These are phyloP conservation scores for Xylaria sp. DNA, from an alignment of 2,329 filamentous ascomycete genomes.

Conservation along the genomic window DNA sequence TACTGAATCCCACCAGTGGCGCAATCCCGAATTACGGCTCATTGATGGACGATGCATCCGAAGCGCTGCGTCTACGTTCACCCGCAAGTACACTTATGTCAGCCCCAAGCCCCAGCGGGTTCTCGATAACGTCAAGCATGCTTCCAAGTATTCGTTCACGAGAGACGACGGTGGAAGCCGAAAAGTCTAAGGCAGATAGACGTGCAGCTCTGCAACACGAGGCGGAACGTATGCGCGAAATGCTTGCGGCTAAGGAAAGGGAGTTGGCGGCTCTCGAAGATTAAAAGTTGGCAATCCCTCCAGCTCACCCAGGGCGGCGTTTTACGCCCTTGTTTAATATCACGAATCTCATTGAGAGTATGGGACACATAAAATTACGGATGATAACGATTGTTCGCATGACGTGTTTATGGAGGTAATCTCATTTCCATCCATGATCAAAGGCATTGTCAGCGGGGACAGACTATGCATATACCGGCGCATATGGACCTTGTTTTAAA, in stretches of 20 bases:
- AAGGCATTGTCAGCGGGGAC: slow-evolving; percentile 16
- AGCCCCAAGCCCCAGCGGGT: slow-evolving; percentile 55
- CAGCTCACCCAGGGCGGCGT: background rate
- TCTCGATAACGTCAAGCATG: slow-evolving; percentile 50
- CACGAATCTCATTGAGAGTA: background rate
- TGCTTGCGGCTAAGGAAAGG: slow-evolving; percentile 77
- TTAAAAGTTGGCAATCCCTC: slow-evolving; percentile 24
- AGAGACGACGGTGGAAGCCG: slow-evolving; percentile 57
- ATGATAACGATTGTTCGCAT: slow-evolving; percentile 11
- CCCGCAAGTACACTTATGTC: slow-evolving; percentile 56
- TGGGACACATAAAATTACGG: background rate
- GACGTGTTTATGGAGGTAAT: background rate
- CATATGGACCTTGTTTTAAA: slow-evolving; percentile 20
- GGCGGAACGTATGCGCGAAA: slow-evolving; percentile 78
- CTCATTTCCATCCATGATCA: slow-evolving; percentile 10
- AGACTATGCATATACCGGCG: slow-evolving; percentile 30
- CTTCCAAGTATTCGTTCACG: slow-evolving; percentile 44
- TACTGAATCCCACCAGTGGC: slow-evolving; percentile 69
- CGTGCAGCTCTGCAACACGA: slow-evolving; percentile 76
- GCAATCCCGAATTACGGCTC: slow-evolving; percentile 41
- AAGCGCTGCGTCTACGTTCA: slow-evolving; percentile 57
- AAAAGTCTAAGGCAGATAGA: slow-evolving; percentile 68
- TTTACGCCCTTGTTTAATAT: slow-evolving; percentile 2
- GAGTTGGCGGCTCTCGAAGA: slow-evolving; percentile 70
- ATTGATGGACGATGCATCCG: slow-evolving; percentile 53